These are phyloP conservation scores for Corylus avellana DNA, from an alignment of 306 rosid species.

Conservation along the genomic window DNA sequence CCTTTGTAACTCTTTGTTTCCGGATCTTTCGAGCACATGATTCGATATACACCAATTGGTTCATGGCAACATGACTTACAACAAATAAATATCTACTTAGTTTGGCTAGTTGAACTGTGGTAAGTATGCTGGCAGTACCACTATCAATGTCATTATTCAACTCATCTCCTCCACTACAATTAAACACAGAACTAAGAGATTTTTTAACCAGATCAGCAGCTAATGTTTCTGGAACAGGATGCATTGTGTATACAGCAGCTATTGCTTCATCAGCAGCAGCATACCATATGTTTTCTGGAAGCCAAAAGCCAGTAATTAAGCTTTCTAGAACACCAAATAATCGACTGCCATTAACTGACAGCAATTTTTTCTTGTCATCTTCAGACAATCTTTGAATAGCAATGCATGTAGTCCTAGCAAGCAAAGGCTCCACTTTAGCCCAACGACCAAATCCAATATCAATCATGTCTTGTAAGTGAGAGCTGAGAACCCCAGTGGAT, in stretches of 20 bases:
- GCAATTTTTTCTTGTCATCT: slow-evolving; percentile 72
- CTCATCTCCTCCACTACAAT: slow-evolving; percentile 48
- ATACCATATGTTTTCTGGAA: slow-evolving; percentile 84
- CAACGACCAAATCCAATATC: slow-evolving; percentile 98
- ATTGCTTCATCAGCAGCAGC: slow-evolving; percentile 93
- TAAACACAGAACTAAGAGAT: slow-evolving; percentile 58
- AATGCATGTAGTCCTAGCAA: slow-evolving; percentile 88
- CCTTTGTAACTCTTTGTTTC: slow-evolving; percentile 67
- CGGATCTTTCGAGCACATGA: slow-evolving; percentile 81
- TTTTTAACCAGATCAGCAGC: slow-evolving; percentile 70
- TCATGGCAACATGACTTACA: slow-evolving; percentile 85
- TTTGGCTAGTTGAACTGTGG: slow-evolving; percentile 62
- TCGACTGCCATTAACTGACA: slow-evolving; percentile 61
- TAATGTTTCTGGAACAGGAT: slow-evolving; percentile 82
- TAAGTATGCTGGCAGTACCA: slow-evolving; percentile 40
- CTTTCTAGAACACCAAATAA: slow-evolving; percentile 75
- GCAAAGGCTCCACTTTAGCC: slow-evolving; percentile 93
- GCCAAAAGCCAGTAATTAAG: slow-evolving; percentile 75
- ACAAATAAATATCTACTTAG: slow-evolving; percentile 81
- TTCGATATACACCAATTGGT: slow-evolving; percentile 84
- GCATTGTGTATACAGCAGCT: slow-evolving; percentile 75
- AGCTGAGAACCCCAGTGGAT: slow-evolving; percentile 65
- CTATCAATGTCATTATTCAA: slow-evolving; percentile 53
- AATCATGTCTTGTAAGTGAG: slow-evolving; percentile 83
- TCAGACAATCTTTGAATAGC: slow-evolving; percentile 83